Conservation (phyloP, 352 stramenopile genomes). For the Peronospora belbahrii region DNA sequence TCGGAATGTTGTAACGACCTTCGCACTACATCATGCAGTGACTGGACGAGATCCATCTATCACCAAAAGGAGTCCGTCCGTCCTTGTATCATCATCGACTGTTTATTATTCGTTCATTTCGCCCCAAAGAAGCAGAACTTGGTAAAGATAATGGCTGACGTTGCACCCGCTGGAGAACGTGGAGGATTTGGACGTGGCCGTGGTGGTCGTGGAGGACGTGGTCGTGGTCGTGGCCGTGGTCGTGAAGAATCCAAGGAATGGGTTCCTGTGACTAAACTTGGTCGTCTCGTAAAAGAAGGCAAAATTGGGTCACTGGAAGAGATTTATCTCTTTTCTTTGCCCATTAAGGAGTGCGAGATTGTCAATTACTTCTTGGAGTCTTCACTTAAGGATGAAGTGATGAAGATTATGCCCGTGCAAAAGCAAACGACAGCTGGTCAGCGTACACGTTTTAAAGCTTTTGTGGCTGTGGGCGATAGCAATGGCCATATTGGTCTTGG, state of each 20-base stretch:
- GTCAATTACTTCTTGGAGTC: constrained; percentile 98
- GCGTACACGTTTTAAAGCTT: constrained; percentile 99
- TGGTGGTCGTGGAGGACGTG: constrained; percentile 71
- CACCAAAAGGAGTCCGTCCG: background rate
- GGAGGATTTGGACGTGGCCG: constrained; percentile 90
- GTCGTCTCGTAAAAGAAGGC: constrained; percentile 98
- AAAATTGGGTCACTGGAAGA: constrained; percentile 99
- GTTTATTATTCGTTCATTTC: constrained; percentile 89
- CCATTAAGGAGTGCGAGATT: constrained; percentile 99
- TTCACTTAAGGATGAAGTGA: constrained; percentile 99
- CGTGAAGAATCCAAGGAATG: constrained; percentile 93
- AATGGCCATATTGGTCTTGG: constrained; percentile 99
- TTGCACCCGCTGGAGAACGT: constrained; percentile 76
- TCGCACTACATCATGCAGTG: constrained; percentile 29
- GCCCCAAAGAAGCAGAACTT: constrained; percentile 52
- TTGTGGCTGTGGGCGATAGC: constrained; percentile 97
- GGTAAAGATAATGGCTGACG: constrained; percentile 63
- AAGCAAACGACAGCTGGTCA: constrained; percentile 99
- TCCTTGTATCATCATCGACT: too few species aligned
- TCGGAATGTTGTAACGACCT: constrained; percentile 7
- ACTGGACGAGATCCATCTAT: constrained; percentile 25
- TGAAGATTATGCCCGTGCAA: constrained; percentile 99
- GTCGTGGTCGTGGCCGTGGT: constrained; percentile 76
- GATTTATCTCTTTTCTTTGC: constrained; percentile 99
- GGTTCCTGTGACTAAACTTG: constrained; percentile 99